Evolutionary conservation across 441 rosid genomes (phyloP), one percentile per base, ranked within the genome.

Genomic region (Breynia disticha): DNA sequence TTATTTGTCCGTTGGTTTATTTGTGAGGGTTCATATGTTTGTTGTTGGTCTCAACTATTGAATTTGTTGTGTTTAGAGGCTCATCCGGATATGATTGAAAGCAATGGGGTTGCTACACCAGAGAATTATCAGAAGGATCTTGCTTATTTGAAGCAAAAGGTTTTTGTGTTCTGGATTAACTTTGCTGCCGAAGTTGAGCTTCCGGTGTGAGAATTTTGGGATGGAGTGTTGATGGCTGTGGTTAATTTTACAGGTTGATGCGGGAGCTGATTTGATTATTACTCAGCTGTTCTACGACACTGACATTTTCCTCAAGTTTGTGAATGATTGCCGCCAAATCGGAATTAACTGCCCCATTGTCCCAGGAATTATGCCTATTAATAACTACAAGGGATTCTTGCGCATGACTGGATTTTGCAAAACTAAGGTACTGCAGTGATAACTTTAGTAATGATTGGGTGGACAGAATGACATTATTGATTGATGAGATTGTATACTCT

Each of bases 341-440:
- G 97, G 99, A 62, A 93, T 93, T 4, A 73, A 60, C 3, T 89
- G 96, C 57, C 99, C 97, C 44, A 79, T 89, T 57, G 99, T 93
- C 59, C 99, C 99, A 49, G 99, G 97, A 54, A 93, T 93, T 63
- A 93, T 93, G 97, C 96, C 96, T 51, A 93, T 93, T 62, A 77
- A 84, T 60, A 89, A 89, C 76, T 89, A 93, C 73, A 93, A 83
- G 74, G 97, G 99, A 45, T 89, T 93, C 79, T 24, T 83, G 54
- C 88, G 99, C 20, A 93, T 93, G 99, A 76, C 97, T 64, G 99
- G 97, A 47, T 93, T 93, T 66, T 89, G 99, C 78, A 93, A 93
- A 66, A 89, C 99, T 32, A 89, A 79, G 95, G 99, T 93, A 70
- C 45, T 16, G 5, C 41, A 16, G 4, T n/a, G n/a, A n/a, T n/a